Evolutionary conservation across 2,329 filamentous ascomycete species (phyloP), one percentile per base, ranked within the genome.

Genomic region (Cladosporium sp.): DNA sequence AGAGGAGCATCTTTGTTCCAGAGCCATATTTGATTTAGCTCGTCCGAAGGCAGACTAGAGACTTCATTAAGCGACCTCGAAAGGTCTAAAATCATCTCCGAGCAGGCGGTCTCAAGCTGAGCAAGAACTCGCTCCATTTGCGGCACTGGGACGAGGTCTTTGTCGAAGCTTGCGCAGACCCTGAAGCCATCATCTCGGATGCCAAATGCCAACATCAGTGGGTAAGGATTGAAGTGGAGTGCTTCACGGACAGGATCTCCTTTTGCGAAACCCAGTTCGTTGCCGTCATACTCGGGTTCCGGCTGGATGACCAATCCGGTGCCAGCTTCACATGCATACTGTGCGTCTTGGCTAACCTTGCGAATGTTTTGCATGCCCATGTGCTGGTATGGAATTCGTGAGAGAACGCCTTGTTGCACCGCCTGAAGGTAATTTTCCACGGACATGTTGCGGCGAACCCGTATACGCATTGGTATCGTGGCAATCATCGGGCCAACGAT

Each of bases 311-410:
- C 80, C 1, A 86, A 69, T 7, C 82, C 78, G 0, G 81, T 84
- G 6, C 79, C 77, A 47, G 84, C 75, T 61, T 84, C 79, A 64
- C 82, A 85, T 2, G 83, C 83, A 60, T 82, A 75, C 9, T 80
- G 74, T 4, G 80, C 79, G 59, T 84, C 82, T 1, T 77, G 73
- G 64, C 81, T 83, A 12, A 75, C 66, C 14, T 69, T 68, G 30
- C 70, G 69, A 42, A 76, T 75, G 28, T 73, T 68, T 19, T 73
- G 70, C 38, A 74, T 64, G 8, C 74, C 74, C 51, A 69, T 63
- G 34, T 76, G 74, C 59, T 76, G 70, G 56, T 73, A 67, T 4
- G 71, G 71, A 20, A 73, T 72, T 15, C 68, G 67, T 9, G 70
- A 68, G 2, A 70, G 59, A 2, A 64, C 55, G 6, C 45, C 50